Evolutionary conservation across 202 grass and related monocot species (phyloP), one percentile per base, ranked within the genome.

Genomic region (Schoenoplectus tabernaemontani): DNA sequence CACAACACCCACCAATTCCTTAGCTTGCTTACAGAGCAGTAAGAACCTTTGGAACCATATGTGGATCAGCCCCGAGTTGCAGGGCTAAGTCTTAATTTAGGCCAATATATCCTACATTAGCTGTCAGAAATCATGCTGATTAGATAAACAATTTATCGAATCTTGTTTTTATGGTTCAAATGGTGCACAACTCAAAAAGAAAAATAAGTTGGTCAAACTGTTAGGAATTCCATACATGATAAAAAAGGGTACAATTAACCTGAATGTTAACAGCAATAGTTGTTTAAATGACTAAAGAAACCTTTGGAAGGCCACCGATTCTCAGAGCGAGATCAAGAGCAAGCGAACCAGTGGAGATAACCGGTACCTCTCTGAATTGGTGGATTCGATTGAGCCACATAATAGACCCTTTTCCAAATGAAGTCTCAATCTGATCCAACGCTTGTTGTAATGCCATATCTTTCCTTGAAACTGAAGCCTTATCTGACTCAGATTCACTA

Each of bases 221-320:
- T 47, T 11, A 41, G 41, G 37, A 46, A n/a, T n/a, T n/a, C n/a
- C n/a, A n/a, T n/a, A n/a, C n/a, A n/a, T n/a, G n/a, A n/a, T n/a
- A n/a, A n/a, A n/a, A n/a, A n/a, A n/a, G n/a, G n/a, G n/a, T n/a
- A n/a, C n/a, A n/a, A n/a, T n/a, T n/a, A n/a, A n/a, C n/a, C n/a
- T 4, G 9, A 2, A n/a, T 42, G 9, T 10, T 0, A 68, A 68
- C 11, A 68, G 37, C 23, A 68, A 43, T 9, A 5, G 4, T 68
- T 43, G 34, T 17, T 68, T 68, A 68, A 43, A 43, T 43, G n/a
- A 68, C 1, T 23, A 32, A 51, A 54, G 54, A 16, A 44, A 89
- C 87, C 87, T 89, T 89, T 75, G 87, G 87, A 39, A 89, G 83
- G 16, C 87, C 87, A 54, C 87, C 83, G 79, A 89, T 89, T 36